phyloP scores from a whole-genome alignment of 495 filamentous ascomycete genomes.

The Aspergillus campestris region DNA sequence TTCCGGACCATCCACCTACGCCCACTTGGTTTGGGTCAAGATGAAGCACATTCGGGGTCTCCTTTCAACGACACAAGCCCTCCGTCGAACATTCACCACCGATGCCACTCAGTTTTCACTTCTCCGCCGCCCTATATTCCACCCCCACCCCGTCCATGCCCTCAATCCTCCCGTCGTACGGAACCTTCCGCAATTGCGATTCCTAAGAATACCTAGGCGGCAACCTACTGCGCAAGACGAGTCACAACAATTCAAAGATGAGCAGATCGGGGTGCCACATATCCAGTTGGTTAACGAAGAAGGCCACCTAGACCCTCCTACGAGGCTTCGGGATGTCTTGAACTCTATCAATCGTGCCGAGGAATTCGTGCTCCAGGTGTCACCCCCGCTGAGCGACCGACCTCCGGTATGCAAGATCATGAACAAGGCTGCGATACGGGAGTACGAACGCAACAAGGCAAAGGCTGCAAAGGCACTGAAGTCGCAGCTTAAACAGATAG shows the following conservation, averaged over 20 bases:
- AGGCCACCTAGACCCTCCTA: conserved; percentile 38
- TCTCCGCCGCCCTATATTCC: conserved; percentile 1
- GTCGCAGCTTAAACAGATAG: conserved; percentile 54
- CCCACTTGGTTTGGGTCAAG: not conserved
- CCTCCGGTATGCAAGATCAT: conserved; percentile 60
- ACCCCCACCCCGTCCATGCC: not conserved
- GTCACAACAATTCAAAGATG: conserved; percentile 30
- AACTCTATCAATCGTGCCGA: conserved; percentile 35
- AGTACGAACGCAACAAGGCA: conserved; percentile 33
- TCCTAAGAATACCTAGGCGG: conserved; percentile 6
- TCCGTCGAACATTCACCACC: conserved; percentile 28
- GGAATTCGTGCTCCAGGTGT: conserved; percentile 52
- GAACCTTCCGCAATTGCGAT: conserved; percentile 3
- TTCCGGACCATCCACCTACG: not conserved
- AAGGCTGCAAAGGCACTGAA: conserved; percentile 30
- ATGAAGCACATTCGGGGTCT: conserved; percentile 36
- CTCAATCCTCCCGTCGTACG: too few species aligned
- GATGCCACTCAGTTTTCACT: conserved; percentile 9
- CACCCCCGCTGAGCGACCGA: conserved; percentile 17
- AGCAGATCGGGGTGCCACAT: conserved; percentile 43
- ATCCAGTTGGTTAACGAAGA: conserved; percentile 48
- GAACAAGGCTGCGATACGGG: conserved; percentile 37
- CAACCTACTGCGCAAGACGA: conserved; percentile 5
- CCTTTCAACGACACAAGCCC: conserved; percentile 28
- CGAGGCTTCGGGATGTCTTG: conserved; percentile 36